A percentile compares a stretch with the other conserved stretches of the same genome.
Evolutionary conservation across 2,329 filamentous ascomycete species (phyloP).

Genomic region (Neonectria coccinea): DNA sequence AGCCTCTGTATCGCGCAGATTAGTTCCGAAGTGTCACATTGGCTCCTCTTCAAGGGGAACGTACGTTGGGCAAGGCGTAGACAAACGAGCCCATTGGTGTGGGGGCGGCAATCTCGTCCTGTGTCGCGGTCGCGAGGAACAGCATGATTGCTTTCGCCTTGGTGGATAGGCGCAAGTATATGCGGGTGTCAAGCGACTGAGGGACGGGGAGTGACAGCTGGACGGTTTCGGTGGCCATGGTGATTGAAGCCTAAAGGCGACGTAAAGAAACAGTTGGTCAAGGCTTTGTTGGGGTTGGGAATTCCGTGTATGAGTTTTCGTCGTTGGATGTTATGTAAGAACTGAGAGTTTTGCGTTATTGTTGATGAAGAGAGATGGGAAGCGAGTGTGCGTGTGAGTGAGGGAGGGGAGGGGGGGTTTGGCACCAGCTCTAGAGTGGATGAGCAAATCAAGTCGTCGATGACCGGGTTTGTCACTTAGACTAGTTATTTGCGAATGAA

Average conservation of each 20-base stretch:
- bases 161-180: constrained; percentile 70
- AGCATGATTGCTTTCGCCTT: constrained; percentile 69
- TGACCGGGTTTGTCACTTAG: background rate
- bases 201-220: constrained; percentile 72
- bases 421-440: constrained; percentile 3
- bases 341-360: background rate
- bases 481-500: background rate
- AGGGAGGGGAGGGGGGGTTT: constrained; percentile 19
- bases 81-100: constrained; percentile 87
- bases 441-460: background rate
- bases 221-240: constrained; percentile 43
- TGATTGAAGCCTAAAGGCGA: background rate
- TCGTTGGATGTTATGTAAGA: background rate
- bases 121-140: constrained; percentile 70
- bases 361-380: background rate
- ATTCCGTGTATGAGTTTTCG: background rate
- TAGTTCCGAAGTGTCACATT: constrained; percentile 24
- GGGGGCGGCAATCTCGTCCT: constrained; percentile 62
- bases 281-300: background rate
- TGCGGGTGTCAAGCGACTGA: constrained; percentile 68
- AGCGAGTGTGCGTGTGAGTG: constrained; percentile 9
- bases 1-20: constrained; percentile 55
- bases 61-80: constrained; percentile 91
- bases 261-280: background rate
- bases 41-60: constrained; percentile 38